phyloP scores from a whole-genome alignment of 306 rosid genomes.

The Arachis stenosperma region DNA sequence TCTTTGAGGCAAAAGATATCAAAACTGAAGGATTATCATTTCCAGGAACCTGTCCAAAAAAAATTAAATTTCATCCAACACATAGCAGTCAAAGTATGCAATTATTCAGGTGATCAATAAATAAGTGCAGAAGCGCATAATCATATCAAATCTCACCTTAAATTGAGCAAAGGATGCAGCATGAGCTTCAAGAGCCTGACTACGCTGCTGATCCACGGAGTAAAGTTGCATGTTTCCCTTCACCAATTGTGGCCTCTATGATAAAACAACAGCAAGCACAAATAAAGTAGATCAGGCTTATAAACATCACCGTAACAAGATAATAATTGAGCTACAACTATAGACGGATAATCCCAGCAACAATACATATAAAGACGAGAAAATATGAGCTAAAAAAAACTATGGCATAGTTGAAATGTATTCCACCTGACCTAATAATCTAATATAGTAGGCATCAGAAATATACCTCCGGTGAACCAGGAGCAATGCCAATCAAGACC shows the following conservation, averaged over 20 bases:
- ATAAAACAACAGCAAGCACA: conserved; percentile 35
- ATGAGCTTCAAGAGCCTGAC: conserved; percentile 99
- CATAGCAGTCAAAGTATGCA: conserved; percentile 20
- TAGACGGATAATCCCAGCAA: conserved; percentile 13
- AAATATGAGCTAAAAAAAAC: conserved; percentile 25
- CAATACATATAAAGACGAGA: conserved; percentile 9
- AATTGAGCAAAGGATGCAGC: conserved; percentile 97
- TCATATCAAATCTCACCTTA: conserved; percentile 58
- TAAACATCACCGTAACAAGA: conserved; percentile 15
- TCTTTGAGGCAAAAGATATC: conserved; percentile 92
- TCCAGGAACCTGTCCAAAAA: conserved; percentile 78
- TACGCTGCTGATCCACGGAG: conserved; percentile 98
- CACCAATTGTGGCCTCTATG: conserved; percentile 89
- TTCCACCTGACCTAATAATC: conserved; percentile 7
- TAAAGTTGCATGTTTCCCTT: conserved; percentile 99
- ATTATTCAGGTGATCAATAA: conserved; percentile 20
- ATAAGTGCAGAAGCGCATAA: background rate
- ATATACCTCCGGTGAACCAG: conserved; percentile 95
- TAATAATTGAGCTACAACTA: background rate
- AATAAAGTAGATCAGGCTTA: conserved; percentile 32
- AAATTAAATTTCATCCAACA: conserved; percentile 15
- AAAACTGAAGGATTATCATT: conserved; percentile 88
- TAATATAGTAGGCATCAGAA: conserved; percentile 34
- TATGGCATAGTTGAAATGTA: conserved; percentile 20
- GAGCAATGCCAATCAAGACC: conserved; percentile 99